Evolutionary conservation across 2,329 filamentous ascomycete species (phyloP), one percentile per base, ranked within the genome.

Genomic region (Exserohilum rostratum): DNA sequence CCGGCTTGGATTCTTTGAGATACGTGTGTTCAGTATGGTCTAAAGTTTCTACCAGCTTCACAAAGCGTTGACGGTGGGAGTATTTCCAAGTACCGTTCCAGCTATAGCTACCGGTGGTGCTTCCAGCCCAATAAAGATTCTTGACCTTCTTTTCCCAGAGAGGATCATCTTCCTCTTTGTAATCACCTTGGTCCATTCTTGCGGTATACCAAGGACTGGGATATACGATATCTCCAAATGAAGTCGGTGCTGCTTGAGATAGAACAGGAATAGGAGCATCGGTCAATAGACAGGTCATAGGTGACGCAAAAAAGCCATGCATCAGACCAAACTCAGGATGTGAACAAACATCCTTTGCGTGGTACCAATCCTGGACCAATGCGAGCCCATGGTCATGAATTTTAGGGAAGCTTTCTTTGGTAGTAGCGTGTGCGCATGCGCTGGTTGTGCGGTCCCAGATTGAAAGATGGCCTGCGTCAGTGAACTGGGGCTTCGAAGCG

Each of bases 81-180:
- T 67, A 45, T 1, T 57, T 58, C 81, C 81, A 84, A 0, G 65
- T 50, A 1, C 67, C 57, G 9, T 71, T 65, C 0, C 57, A 55
- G 0, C 69, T 72, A 34, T 72, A 78, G 0, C 78, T 82, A 2
- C 83, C 84, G 0, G 83, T 85, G 0, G 77, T 84, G 0, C 80
- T 83, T 0, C 84, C 84, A 0, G 80, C 78, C 85, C 84, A 87
- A 65, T 86, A 86, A 0, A 86, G 62, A 2, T 77, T 79, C 31
- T 81, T 78, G 1, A 59, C 60, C 60, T 87, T 87, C 5, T 72
- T 42, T 0, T 79, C 67, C 83, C 83, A 87, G 0, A 70, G 63
- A 0, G 77, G 34, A 53, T 85, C 83, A 2, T 72, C 42, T 0
- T 54, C 27, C 0, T 69, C 62, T 2, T 77, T 65, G 59, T 85